Evolutionary conservation across 192 early-diverging fungal genomes (phyloP).

Genomic region (Gorgonomyces haynaldii): DNA sequence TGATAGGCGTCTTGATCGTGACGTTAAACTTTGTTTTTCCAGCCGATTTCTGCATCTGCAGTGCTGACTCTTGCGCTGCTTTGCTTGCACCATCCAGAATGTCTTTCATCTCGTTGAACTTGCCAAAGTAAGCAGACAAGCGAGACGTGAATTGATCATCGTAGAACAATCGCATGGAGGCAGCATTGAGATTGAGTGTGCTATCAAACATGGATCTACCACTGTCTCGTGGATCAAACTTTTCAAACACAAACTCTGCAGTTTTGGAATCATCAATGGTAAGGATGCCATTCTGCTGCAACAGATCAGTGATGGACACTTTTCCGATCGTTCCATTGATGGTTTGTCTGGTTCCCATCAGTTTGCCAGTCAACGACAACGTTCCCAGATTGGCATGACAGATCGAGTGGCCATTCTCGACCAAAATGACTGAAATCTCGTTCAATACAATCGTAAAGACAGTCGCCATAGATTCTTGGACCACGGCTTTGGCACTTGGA

Average conservation of each 20-base stretch:
- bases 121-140: constrained; percentile 65
- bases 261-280: constrained; percentile 79
- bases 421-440: neutral
- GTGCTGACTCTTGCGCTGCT: constrained; percentile 67
- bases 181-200: constrained; percentile 59
- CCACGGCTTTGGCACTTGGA: constrained; percentile 1
- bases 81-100: constrained; percentile 79
- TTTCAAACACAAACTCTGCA: constrained; percentile 82
- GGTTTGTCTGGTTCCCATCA: constrained; percentile 46
- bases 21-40: constrained; percentile 80
- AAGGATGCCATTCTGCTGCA: constrained; percentile 47
- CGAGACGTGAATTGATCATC: constrained; percentile 59
- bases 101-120: constrained; percentile 80
- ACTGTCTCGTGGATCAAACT: constrained; percentile 42
- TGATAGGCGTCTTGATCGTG: constrained; percentile 69
- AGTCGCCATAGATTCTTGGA: neutral
- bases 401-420: constrained; percentile 29
- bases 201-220: constrained; percentile 80
- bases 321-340: constrained; percentile 35
- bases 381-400: constrained; percentile 61
- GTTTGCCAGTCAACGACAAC: constrained; percentile 52
- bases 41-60: constrained; percentile 63
- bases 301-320: constrained; percentile 27
- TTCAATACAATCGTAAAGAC: neutral
- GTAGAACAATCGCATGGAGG: constrained; percentile 70